A percentile compares a stretch with the other conserved stretches of the same genome.
These are phyloP conservation scores for Juncus inflexus DNA, from an alignment of 176 grass and related monocot species.

Conservation along the genomic window DNA sequence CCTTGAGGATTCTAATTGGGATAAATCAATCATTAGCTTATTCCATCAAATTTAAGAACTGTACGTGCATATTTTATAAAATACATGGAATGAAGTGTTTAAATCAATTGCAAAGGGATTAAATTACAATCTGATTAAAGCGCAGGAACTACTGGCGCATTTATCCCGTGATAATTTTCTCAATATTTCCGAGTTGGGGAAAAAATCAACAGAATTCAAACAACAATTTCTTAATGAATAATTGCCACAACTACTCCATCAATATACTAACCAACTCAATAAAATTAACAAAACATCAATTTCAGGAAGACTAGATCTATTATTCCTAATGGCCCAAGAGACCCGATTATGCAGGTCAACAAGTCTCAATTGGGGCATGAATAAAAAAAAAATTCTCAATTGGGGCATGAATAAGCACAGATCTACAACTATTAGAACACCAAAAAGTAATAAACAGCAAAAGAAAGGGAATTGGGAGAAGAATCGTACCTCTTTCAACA, in stretches of 20 bases:
- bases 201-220: background rate
- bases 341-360: background rate
- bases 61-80: no score
- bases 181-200: background rate
- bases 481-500: slow-evolving; percentile 25
- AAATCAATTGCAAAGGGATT: no score
- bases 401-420: background rate
- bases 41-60: no score
- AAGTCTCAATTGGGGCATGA: background rate
- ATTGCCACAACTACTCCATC: background rate
- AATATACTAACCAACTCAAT: background rate
- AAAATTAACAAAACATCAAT: background rate
- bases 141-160: no score
- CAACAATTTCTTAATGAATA: slow-evolving; percentile 2
- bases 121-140: no score
- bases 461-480: background rate
- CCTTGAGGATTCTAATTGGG: no score
- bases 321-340: background rate
- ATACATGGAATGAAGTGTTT: no score
- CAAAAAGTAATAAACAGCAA: background rate
- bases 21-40: no score
- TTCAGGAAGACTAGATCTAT: background rate
- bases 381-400: background rate
- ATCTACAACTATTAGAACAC: background rate
- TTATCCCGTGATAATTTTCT: slow-evolving; percentile 1